Conservation (phyloP, 768 basidiomycete genomes). For the Leucogyrophana mollusca region DNA sequence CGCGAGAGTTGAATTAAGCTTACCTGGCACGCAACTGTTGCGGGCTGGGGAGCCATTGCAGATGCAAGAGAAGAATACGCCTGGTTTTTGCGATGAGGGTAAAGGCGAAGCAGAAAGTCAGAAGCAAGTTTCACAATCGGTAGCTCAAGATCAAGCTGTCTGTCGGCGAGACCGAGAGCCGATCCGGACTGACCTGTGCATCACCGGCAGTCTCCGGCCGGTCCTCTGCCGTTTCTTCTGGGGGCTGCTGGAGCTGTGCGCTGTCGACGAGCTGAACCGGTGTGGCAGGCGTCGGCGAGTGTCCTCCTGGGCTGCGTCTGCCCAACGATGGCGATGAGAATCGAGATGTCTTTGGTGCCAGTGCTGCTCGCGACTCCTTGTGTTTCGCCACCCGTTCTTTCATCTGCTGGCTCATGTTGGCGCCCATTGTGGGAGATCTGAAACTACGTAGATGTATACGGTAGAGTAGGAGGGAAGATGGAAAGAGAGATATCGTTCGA, state of each 20-base stretch:
- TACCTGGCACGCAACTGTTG: conserved; percentile 50
- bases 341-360: conserved; percentile 25
- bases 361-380: conserved; percentile 19
- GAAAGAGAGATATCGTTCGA: no score
- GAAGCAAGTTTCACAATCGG: conserved; percentile 1
- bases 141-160: background rate
- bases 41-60: conserved; percentile 26
- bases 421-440: conserved; percentile 20
- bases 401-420: conserved; percentile 21
- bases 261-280: conserved; percentile 9
- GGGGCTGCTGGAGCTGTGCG: conserved; percentile 21
- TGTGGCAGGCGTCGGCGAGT: conserved; percentile 27
- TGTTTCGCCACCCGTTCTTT: conserved; percentile 24
- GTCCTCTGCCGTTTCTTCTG: conserved; percentile 16
- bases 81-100: conserved; percentile 11
- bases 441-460: background rate
- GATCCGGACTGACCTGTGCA: conserved; percentile 9
- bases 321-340: conserved; percentile 15
- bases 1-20: conserved; percentile 5
- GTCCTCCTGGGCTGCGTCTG: conserved; percentile 10
- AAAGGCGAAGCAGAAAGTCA: background rate
- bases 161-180: conserved; percentile 13
- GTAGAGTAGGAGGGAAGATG: no score
- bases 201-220: conserved; percentile 25
- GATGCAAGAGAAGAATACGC: conserved; percentile 8